phyloP scores from a whole-genome alignment of 805 yeast genomes.

The Saccharomycopsis olivae region DNA sequence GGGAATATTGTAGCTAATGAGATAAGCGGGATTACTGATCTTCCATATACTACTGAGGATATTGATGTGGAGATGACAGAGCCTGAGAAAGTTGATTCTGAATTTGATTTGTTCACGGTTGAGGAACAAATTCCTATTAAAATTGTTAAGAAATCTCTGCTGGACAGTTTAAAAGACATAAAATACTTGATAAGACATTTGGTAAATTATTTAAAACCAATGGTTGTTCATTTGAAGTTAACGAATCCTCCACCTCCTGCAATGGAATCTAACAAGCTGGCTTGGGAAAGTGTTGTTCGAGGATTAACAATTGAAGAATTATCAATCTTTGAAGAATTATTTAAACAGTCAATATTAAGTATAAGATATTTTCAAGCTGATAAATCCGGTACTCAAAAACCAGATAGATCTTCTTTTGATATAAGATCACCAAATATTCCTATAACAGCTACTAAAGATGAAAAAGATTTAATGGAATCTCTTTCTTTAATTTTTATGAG shows the following conservation, averaged over 20 bases:
- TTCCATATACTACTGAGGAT: slow-evolving; percentile 13
- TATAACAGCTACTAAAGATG: slow-evolving; percentile 82
- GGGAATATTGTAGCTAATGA: slow-evolving; percentile 28
- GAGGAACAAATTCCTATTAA: slow-evolving; percentile 94
- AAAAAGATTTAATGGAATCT: slow-evolving; percentile 90
- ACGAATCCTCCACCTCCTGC: slow-evolving; percentile 78
- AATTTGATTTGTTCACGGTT: too few relatives aligned
- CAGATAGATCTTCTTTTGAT: slow-evolving; percentile 35
- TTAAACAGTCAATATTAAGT: slow-evolving; percentile 78
- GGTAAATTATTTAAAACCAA: slow-evolving; percentile 81
- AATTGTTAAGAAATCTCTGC: slow-evolving; percentile 43
- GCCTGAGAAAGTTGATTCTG: slow-evolving; percentile 33
- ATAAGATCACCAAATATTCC: slow-evolving; percentile 79
- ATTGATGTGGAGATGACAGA: slow-evolving; percentile 25
- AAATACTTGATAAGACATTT: slow-evolving; percentile 78
- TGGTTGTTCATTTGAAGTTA: slow-evolving; percentile 77
- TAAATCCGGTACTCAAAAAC: slow-evolving; percentile 22
- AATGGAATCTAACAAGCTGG: slow-evolving; percentile 37
- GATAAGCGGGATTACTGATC: slow-evolving; percentile 21
- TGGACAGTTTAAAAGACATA: slow-evolving; percentile 75
- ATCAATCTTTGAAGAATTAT: slow-evolving; percentile 59
- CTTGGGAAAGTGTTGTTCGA: slow-evolving; percentile 82
- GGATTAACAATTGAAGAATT: slow-evolving; percentile 77
- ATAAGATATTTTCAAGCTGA: slow-evolving; percentile 58
- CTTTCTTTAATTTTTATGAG: slow-evolving; percentile 89